Percentiles rank a stretch among this genome's conserved stretches.
Evolutionary conservation across 805 yeast species (phyloP).

Genomic region (Kluyveromyces lactis): DNA sequence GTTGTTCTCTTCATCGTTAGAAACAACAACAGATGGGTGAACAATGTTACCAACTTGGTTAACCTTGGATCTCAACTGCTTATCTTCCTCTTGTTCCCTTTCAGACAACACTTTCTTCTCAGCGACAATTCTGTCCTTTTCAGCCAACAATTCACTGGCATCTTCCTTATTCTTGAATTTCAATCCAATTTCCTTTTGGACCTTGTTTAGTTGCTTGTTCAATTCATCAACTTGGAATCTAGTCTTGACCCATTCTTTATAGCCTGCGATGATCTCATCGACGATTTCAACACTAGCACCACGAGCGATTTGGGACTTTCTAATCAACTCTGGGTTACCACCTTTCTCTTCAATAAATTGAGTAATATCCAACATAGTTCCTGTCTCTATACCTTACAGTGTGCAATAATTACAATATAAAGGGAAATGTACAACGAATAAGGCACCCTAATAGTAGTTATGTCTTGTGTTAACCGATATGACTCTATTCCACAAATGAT

Average conservation of each 20-base stretch:
- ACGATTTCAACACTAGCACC: slow-evolving; percentile 92
- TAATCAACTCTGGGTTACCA: slow-evolving; percentile 86
- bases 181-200: slow-evolving; percentile 88
- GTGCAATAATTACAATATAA: no score
- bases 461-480: no score
- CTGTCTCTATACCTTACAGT: neutral
- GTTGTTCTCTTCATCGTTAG: slow-evolving; percentile 85
- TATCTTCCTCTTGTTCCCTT: slow-evolving; percentile 74
- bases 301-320: slow-evolving; percentile 86
- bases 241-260: slow-evolving; percentile 85
- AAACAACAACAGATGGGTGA: slow-evolving; percentile 82
- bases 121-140: slow-evolving; percentile 67
- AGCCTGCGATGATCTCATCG: slow-evolving; percentile 87
- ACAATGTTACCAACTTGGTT: slow-evolving; percentile 90
- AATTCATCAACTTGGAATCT: slow-evolving; percentile 85
- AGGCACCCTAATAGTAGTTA: no score
- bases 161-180: slow-evolving; percentile 94
- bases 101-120: slow-evolving; percentile 60
- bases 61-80: slow-evolving; percentile 66
- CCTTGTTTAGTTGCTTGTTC: slow-evolving; percentile 79
- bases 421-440: no score
- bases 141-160: slow-evolving; percentile 70
- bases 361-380: slow-evolving; percentile 78
- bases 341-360: slow-evolving; percentile 95
- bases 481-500: no score